Percentiles rank a stretch among this genome's conserved stretches.
phyloP scores from a whole-genome alignment of 495 filamentous ascomycete species.

The Tuber microsphaerosporum region DNA sequence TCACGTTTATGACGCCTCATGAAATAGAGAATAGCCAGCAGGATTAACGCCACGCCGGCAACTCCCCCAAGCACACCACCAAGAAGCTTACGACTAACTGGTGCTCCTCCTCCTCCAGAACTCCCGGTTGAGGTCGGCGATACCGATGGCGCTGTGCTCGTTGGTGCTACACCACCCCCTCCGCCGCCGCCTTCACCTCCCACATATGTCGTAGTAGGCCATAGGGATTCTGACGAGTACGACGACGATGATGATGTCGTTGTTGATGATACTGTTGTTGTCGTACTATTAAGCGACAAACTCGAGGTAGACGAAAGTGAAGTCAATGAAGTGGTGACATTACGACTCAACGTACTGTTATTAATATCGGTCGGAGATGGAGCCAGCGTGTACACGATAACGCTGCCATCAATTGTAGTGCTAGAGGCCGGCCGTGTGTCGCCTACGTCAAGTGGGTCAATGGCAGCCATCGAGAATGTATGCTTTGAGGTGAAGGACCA shows the following conservation, averaged over 20 bases:
- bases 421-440: conserved; percentile 18
- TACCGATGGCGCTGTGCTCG: conserved; percentile 9
- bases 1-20: conserved; percentile 31
- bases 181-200: conserved; percentile 26
- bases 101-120: conserved; percentile 15
- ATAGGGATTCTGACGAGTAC: conserved; percentile 9
- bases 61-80: conserved; percentile 41
- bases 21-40: conserved; percentile 33
- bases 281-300: conserved; percentile 17
- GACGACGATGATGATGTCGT: conserved; percentile 1
- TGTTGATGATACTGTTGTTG: conserved; percentile 13
- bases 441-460: conserved; percentile 18
- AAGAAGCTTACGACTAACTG: conserved; percentile 30
- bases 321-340: conserved; percentile 13
- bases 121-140: conserved; percentile 14
- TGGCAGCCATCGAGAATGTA: conserved; percentile 14
- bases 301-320: conserved; percentile 13
- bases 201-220: conserved; percentile 14
- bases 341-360: conserved; percentile 17
- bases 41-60: conserved; percentile 38
- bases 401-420: conserved; percentile 27
- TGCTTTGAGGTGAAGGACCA: background rate
- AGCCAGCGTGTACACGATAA: conserved; percentile 23
- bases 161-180: conserved; percentile 14
- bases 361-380: conserved; percentile 13